Percentiles rank a stretch among this genome's conserved stretches.
These are phyloP conservation scores for Zygotorulaspora danielsina DNA, from an alignment of 805 yeast genomes.

Conservation along the genomic window DNA sequence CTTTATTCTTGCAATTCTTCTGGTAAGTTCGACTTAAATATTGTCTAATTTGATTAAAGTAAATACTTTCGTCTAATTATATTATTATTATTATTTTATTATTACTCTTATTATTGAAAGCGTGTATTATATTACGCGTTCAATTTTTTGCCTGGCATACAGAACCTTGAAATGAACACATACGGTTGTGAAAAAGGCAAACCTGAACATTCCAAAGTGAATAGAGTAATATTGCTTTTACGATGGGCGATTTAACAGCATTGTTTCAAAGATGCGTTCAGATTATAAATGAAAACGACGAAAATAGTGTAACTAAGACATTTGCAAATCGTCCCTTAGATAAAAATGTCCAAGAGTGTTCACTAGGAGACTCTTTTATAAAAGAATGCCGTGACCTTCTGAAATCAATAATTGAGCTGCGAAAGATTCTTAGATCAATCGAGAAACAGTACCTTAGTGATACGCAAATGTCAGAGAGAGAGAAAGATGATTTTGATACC, in stretches of 20 bases:
- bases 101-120: too few species aligned
- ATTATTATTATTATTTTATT: too few species aligned
- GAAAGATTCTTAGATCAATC: constrained; percentile 25
- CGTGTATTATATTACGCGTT: constrained; percentile 4
- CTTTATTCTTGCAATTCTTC: too few species aligned
- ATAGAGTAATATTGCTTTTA: too few species aligned
- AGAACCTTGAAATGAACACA: not conserved
- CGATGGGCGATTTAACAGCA: constrained; percentile 32
- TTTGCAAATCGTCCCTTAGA: not conserved
- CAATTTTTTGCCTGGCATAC: too few species aligned
- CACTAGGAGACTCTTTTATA: constrained; percentile 30
- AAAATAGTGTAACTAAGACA: not conserved
- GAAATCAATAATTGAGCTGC: constrained; percentile 30
- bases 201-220: not conserved
- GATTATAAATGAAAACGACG: constrained; percentile 24
- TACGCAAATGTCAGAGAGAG: constrained; percentile 39
- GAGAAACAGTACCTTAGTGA: constrained; percentile 30
- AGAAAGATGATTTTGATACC: constrained; percentile 53
- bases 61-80: too few species aligned
- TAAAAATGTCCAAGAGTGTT: constrained; percentile 3
- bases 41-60: too few species aligned
- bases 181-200: not conserved
- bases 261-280: constrained; percentile 28
- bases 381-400: constrained; percentile 31
- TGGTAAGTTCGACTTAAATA: too few species aligned